phyloP scores from a whole-genome alignment of 148 eudicot species.

The Heliamphora exappendiculata region DNA sequence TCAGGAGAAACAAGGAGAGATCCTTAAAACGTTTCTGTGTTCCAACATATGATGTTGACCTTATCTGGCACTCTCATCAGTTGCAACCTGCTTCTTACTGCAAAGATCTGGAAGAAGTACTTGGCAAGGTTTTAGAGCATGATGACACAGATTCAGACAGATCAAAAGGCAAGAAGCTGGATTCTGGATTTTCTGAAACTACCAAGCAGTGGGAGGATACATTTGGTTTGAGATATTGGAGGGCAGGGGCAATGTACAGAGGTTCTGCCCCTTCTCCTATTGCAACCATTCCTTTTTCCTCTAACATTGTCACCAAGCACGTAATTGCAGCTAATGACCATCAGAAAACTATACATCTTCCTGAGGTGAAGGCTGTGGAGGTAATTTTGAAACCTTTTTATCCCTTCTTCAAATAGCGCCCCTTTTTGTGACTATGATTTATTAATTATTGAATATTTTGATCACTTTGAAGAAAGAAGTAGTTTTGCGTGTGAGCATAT shows the following conservation, averaged over 20 bases:
- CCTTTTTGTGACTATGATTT: background rate
- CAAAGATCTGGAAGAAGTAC: constrained; percentile 43
- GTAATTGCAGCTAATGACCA: constrained; percentile 14
- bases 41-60: constrained; percentile 93
- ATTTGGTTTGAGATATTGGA: constrained; percentile 84
- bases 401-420: background rate
- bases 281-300: constrained; percentile 34
- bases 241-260: constrained; percentile 91
- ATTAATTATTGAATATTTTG: background rate
- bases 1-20: constrained; percentile 66
- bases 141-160: constrained; percentile 96
- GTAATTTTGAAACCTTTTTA: constrained; percentile 25
- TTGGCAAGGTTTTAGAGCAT: constrained; percentile 84
- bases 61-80: constrained; percentile 98
- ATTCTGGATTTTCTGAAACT: constrained; percentile 76
- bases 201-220: constrained; percentile 74
- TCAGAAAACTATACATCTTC: constrained; percentile 25
- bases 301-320: constrained; percentile 30
- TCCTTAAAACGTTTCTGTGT: constrained; percentile 59
- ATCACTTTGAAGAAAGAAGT: background rate
- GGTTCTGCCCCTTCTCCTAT: constrained; percentile 68
- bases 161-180: constrained; percentile 84
- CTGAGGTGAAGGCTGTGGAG: constrained; percentile 52
- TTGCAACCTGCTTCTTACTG: constrained; percentile 61
- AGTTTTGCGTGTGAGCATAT: background rate